Percentiles rank a stretch among this genome's conserved stretches.
These are phyloP conservation scores for Leccinum olivaceopallidum DNA, from an alignment of 768 basidiomycete genomes.

Conservation along the genomic window DNA sequence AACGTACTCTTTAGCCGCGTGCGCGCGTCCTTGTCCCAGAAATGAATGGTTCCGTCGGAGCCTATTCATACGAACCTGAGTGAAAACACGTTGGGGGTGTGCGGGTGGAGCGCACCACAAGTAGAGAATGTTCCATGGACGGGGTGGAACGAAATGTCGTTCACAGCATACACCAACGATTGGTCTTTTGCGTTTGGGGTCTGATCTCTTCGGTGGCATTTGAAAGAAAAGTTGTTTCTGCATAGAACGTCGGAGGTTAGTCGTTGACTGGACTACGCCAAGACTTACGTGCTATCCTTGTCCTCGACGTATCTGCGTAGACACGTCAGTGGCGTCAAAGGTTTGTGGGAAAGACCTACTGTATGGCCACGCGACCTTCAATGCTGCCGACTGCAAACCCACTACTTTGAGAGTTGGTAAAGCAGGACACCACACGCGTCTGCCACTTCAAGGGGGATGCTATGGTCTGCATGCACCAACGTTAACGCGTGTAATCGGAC, in stretches of 20 bases:
- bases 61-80: constrained; percentile 40
- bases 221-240: constrained; percentile 87
- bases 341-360: constrained; percentile 55
- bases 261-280: background rate
- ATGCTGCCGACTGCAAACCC: constrained; percentile 87
- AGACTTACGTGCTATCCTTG: constrained; percentile 67
- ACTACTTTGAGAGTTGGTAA: constrained; percentile 61
- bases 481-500: constrained; percentile 1
- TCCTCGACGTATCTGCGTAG: constrained; percentile 77
- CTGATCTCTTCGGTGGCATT: constrained; percentile 68
- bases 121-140: constrained; percentile 85
- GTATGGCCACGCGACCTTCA: constrained; percentile 92
- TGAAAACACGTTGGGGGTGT: constrained; percentile 21
- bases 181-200: constrained; percentile 60
- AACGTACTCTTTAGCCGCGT: constrained; percentile 83
- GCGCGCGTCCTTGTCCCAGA: constrained; percentile 94
- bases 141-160: constrained; percentile 85
- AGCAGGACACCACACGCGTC: constrained; percentile 83
- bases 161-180: constrained; percentile 77
- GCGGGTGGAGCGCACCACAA: constrained; percentile 48
- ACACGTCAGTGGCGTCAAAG: background rate
- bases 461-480: constrained; percentile 54
- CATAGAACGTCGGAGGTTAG: background rate
- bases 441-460: constrained; percentile 92
- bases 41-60: constrained; percentile 85